Conservation (phyloP, 2,329 filamentous ascomycete species). For the Coniella lustricola region DNA sequence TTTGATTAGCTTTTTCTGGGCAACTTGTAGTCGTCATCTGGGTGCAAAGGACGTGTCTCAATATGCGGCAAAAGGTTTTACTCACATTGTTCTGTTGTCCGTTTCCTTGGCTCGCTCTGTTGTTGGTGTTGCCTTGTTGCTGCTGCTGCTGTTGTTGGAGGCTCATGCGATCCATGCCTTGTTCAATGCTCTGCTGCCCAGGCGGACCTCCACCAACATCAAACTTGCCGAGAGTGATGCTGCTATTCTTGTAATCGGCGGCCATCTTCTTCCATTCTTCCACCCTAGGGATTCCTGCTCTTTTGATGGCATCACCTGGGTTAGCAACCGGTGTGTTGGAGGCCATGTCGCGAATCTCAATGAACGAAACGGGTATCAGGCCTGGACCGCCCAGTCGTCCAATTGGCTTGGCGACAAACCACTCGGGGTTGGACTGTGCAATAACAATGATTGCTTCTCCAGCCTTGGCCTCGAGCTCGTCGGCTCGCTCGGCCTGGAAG, state of each 20-base stretch:
- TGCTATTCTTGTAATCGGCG: slow-evolving; percentile 98
- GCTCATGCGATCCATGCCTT: slow-evolving; percentile 74
- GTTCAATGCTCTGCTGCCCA: slow-evolving; percentile 49
- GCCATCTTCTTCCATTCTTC: slow-evolving; percentile 99
- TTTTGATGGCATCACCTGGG: slow-evolving; percentile 74
- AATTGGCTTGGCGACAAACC: slow-evolving; percentile 99
- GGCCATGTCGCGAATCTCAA: slow-evolving; percentile 91
- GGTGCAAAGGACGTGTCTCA: background rate
- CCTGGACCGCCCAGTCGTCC: slow-evolving; percentile 91
- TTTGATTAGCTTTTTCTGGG: slow-evolving; percentile 18
- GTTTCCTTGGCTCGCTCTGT: slow-evolving; percentile 42
- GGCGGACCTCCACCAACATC: slow-evolving; percentile 48
- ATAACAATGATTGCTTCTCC: slow-evolving; percentile 98
- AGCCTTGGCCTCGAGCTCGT: slow-evolving; percentile 90
- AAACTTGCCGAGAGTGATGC: slow-evolving; percentile 90
- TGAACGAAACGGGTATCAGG: slow-evolving; percentile 91
- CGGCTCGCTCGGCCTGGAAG: slow-evolving; percentile 89
- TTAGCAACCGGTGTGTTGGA: slow-evolving; percentile 77
- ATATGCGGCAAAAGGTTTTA: slow-evolving; percentile 12
- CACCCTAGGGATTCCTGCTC: slow-evolving; percentile 85
- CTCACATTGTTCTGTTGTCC: slow-evolving; percentile 40
- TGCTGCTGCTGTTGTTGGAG: slow-evolving; percentile 55
- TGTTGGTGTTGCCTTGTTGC: no score
- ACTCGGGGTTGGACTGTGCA: slow-evolving; percentile 95
- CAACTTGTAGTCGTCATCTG: background rate